Evolutionary conservation across 2,329 filamentous ascomycete species (phyloP).

Genomic region (Didymella keratinophila): DNA sequence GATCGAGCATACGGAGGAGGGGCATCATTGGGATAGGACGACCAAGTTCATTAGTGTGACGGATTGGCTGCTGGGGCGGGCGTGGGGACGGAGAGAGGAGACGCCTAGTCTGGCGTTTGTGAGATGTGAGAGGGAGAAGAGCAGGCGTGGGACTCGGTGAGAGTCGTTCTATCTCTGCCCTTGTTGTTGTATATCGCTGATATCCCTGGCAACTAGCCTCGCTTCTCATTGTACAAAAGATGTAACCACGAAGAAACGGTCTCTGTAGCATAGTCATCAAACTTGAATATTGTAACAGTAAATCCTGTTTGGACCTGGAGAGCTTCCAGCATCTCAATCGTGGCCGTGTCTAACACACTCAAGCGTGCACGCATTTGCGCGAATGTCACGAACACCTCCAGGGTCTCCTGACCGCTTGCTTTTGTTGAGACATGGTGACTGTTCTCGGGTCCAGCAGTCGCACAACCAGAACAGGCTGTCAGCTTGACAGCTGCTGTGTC

Average conservation of each 20-base stretch:
- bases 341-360: too few relatives aligned
- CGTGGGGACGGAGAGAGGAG: constrained; percentile 62
- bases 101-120: constrained; percentile 55
- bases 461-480: not conserved
- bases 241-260: constrained; percentile 1
- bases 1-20: constrained; percentile 91
- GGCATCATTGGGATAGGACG: constrained; percentile 81
- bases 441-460: constrained; percentile 12
- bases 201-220: not conserved
- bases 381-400: not conserved
- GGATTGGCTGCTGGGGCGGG: constrained; percentile 89
- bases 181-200: not conserved
- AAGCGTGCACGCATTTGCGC: not conserved
- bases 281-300: not conserved
- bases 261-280: not conserved
- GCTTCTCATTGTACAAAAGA: constrained; percentile 7
- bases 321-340: too few relatives aligned
- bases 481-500: constrained; percentile 32
- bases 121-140: not conserved
- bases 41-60: constrained; percentile 89
- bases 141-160: not conserved
- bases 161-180: not conserved
- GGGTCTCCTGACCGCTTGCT: not conserved
- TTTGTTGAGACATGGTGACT: constrained; percentile 11
- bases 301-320: not conserved